Percentiles rank a stretch among this genome's conserved stretches.
Conservation (phyloP, 2,329 filamentous ascomycete genomes). For the Monosporascus sp. region DNA sequence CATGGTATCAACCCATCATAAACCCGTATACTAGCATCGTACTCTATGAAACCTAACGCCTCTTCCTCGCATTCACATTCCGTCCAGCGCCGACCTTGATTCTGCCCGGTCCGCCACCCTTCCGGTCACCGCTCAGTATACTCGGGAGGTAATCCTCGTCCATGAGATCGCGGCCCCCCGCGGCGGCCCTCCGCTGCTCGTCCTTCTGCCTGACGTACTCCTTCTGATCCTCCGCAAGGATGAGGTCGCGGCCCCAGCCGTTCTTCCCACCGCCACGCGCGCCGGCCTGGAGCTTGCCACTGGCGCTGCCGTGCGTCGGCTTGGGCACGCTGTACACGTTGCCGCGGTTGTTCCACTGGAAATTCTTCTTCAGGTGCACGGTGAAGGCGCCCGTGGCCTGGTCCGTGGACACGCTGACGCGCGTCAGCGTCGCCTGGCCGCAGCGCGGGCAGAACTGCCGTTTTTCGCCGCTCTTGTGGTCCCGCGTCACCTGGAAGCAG, state of each 20-base stretch:
- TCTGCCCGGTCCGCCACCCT: conserved; percentile 53
- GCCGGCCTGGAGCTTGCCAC: conserved; percentile 61
- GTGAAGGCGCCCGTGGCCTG: conserved; percentile 68
- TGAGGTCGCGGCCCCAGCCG: conserved; percentile 79
- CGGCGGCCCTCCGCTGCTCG: conserved; percentile 60
- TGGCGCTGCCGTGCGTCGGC: conserved; percentile 73
- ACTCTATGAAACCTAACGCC: conserved; percentile 22
- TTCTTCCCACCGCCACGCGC: conserved; percentile 81
- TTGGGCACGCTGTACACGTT: conserved; percentile 93
- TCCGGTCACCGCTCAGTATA: conserved; percentile 76
- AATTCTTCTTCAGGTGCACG: conserved; percentile 87
- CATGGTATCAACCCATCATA: conserved; percentile 10
- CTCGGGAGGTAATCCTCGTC: conserved; percentile 88
- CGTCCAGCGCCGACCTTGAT: conserved; percentile 79
- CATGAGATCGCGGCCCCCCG: conserved; percentile 70
- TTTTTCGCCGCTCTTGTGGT: conserved; percentile 56
- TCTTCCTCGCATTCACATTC: conserved; percentile 76
- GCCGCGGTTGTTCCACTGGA: conserved; percentile 91
- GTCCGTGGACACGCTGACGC: conserved; percentile 81
- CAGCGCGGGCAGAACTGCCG: conserved; percentile 86
- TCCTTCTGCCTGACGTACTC: conserved; percentile 67
- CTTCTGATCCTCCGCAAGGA: conserved; percentile 93
- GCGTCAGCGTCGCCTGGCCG: conserved; percentile 79
- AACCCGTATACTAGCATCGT: too few relatives aligned
- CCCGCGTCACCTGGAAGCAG: conserved; percentile 79